phyloP scores from a whole-genome alignment of 192 early-diverging fungal genomes.

The Coemansia sp. region DNA sequence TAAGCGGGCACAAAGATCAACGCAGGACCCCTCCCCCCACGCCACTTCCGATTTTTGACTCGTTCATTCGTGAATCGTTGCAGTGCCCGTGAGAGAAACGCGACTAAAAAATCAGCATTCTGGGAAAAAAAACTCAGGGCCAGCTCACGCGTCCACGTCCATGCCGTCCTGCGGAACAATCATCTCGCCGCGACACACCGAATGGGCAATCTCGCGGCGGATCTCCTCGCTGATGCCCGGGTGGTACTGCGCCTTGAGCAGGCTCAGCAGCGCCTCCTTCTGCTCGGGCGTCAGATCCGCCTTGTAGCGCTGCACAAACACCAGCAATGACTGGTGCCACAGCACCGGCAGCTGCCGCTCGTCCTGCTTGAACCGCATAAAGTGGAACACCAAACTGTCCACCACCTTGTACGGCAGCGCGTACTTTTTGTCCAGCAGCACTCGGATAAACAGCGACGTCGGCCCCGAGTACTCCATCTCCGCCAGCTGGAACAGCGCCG shows the following conservation, averaged over 20 bases:
- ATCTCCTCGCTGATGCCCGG: slow-evolving; percentile 87
- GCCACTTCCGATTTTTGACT: slow-evolving; percentile 7
- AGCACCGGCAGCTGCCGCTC: slow-evolving; percentile 83
- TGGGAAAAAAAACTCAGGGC: background rate
- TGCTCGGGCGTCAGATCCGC: slow-evolving; percentile 92
- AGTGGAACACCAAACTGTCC: slow-evolving; percentile 94
- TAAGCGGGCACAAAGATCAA: too few relatives aligned
- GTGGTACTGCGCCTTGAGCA: slow-evolving; percentile 78
- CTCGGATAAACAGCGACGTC: slow-evolving; percentile 89
- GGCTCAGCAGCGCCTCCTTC: slow-evolving; percentile 81
- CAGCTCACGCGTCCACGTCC: slow-evolving; percentile 38
- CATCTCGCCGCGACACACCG: slow-evolving; percentile 67
- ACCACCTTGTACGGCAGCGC: slow-evolving; percentile 96
- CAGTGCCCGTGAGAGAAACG: background rate
- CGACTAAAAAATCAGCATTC: slow-evolving; percentile 1
- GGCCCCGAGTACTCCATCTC: slow-evolving; percentile 98
- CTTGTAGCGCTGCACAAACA: slow-evolving; percentile 97
- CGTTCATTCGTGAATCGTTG: background rate
- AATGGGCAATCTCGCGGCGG: slow-evolving; percentile 78
- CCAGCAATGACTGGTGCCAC: slow-evolving; percentile 95
- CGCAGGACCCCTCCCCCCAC: slow-evolving; percentile 1
- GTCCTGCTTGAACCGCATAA: slow-evolving; percentile 84
- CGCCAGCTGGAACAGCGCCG: slow-evolving; percentile 85
- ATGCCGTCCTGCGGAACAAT: slow-evolving; percentile 57
- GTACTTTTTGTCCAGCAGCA: slow-evolving; percentile 97